Percentiles rank a stretch among this genome's conserved stretches.
phyloP scores from a whole-genome alignment of 257 asterid genomes.

The Primulina eburnea region DNA sequence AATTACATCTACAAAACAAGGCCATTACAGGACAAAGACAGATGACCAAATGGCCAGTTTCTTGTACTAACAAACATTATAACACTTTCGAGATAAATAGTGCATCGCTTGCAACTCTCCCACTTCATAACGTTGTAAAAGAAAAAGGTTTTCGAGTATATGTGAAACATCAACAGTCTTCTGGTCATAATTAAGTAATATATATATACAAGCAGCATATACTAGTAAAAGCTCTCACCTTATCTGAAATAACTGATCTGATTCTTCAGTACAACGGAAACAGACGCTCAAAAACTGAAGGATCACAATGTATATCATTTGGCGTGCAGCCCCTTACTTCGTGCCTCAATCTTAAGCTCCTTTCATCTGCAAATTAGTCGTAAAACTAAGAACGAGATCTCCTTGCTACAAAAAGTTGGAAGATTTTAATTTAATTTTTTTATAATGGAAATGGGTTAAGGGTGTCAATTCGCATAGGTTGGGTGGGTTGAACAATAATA shows the following conservation, averaged over 20 bases:
- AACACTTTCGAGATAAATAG: neutral
- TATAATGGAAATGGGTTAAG: neutral
- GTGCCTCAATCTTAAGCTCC: slow-evolving; percentile 28
- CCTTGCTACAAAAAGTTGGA: neutral
- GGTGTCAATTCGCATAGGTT: too few species aligned
- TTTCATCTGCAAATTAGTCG: slow-evolving; percentile 26
- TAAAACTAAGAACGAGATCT: neutral
- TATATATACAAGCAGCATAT: neutral
- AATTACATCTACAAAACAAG: neutral
- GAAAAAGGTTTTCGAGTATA: neutral
- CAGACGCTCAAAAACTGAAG: slow-evolving; percentile 11
- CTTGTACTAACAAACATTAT: neutral
- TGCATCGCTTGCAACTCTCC: neutral
- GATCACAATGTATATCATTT: slow-evolving; percentile 18
- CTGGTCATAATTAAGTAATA: neutral
- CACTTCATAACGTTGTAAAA: neutral
- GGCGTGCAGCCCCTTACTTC: slow-evolving; percentile 22
- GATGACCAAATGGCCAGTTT: neutral
- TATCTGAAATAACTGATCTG: slow-evolving; percentile 13
- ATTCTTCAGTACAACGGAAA: slow-evolving; percentile 19
- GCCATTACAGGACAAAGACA: neutral
- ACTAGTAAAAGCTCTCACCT: slow-evolving; percentile 14
- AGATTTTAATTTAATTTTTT: neutral
- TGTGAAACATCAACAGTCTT: neutral
- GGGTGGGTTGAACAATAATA: too few species aligned